These are phyloP conservation scores for Pholiota microspora DNA, from an alignment of 768 basidiomycete genomes.

Conservation along the genomic window DNA sequence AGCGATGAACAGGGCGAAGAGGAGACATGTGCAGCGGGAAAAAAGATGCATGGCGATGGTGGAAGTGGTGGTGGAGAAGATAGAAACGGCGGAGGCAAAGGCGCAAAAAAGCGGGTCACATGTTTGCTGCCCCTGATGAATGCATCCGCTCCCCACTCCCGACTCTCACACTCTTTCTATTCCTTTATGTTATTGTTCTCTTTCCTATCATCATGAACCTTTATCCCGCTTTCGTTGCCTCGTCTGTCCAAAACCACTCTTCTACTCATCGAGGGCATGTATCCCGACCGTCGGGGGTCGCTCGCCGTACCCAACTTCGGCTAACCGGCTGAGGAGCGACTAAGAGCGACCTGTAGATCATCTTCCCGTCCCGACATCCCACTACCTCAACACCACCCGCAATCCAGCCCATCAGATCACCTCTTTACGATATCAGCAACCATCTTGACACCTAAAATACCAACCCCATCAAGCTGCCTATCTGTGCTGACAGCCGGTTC, in stretches of 20 bases:
- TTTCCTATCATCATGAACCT: neutral
- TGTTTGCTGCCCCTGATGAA: neutral
- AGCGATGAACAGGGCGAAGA: conserved; percentile 25
- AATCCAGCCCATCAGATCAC: neutral
- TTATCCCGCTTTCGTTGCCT: neutral
- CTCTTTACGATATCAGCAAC: neutral
- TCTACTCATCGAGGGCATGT: neutral
- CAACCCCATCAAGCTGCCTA: neutral
- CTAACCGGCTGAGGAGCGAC: neutral
- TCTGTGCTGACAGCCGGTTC: neutral
- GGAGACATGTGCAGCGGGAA: conserved; percentile 16
- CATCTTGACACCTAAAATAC: neutral
- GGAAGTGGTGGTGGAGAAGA: neutral
- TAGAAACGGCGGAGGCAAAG: neutral
- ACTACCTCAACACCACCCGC: neutral
- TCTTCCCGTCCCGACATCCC: neutral
- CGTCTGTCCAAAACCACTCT: neutral
- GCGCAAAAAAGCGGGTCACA: neutral
- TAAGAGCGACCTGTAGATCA: neutral
- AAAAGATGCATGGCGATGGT: conserved; percentile 12
- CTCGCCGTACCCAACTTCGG: no score
- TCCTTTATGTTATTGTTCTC: neutral
- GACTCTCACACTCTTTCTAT: neutral
- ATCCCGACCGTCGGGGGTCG: neutral
- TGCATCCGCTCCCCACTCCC: neutral